Conservation (phyloP, 257 asterid species). For the Euphrasia confusa region DNA sequence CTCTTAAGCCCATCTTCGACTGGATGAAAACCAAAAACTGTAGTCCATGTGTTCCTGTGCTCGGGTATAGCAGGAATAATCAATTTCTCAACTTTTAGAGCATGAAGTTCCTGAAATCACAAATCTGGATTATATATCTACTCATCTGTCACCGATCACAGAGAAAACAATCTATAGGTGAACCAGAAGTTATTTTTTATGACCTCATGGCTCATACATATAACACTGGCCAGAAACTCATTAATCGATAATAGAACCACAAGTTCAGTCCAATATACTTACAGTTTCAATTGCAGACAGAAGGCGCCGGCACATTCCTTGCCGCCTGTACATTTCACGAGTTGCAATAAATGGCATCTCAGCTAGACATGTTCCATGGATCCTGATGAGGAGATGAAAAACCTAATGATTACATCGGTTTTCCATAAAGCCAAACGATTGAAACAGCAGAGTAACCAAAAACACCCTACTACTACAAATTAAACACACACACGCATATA, state of each 20-base stretch:
- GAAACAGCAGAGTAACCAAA: neutral
- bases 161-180: neutral
- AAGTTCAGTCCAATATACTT: slow-evolving; percentile 20
- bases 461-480: neutral
- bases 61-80: slow-evolving; percentile 85
- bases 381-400: slow-evolving; percentile 36
- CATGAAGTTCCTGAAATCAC: slow-evolving; percentile 56
- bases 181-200: neutral
- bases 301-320: slow-evolving; percentile 93
- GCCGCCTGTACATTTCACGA: slow-evolving; percentile 75
- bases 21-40: slow-evolving; percentile 62
- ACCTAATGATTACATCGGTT: slow-evolving; percentile 21
- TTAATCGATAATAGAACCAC: slow-evolving; percentile 13
- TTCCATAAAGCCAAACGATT: slow-evolving; percentile 11
- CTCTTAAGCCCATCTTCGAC: slow-evolving; percentile 55
- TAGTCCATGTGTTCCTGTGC: slow-evolving; percentile 78
- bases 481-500: neutral
- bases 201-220: slow-evolving; percentile 7
- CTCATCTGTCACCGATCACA: neutral
- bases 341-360: slow-evolving; percentile 97
- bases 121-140: slow-evolving; percentile 10
- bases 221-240: slow-evolving; percentile 18
- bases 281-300: slow-evolving; percentile 75
- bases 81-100: slow-evolving; percentile 60
- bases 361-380: slow-evolving; percentile 69